A percentile compares a stretch with the other conserved stretches of the same genome.
Evolutionary conservation across 2,329 filamentous ascomycete species (phyloP).

Genomic region (Colletotrichum sp.): DNA sequence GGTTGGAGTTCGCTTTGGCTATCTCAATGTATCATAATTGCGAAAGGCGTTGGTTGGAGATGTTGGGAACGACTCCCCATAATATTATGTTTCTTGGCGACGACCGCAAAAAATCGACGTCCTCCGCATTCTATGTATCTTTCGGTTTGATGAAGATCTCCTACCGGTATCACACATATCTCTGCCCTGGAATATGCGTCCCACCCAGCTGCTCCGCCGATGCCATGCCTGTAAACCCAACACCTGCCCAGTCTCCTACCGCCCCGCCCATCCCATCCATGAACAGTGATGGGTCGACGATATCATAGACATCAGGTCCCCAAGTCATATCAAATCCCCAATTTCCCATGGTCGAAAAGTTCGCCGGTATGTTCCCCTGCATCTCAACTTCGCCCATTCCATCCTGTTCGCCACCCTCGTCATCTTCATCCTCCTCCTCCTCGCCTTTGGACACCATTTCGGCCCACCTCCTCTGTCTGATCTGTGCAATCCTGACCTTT

Average conservation of each 20-base stretch:
- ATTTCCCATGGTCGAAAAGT: not conserved
- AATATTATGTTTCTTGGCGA: not conserved
- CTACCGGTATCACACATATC: not conserved
- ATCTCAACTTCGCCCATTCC: not conserved
- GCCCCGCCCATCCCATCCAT: not conserved
- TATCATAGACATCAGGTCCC: not conserved
- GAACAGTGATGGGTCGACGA: not conserved
- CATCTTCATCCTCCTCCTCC: not conserved
- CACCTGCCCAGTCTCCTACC: not conserved
- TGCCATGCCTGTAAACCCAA: not conserved
- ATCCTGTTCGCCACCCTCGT: not conserved
- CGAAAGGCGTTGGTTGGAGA: not conserved
- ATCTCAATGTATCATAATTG: not conserved
- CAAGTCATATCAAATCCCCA: not conserved
- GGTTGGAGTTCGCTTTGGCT: not conserved
- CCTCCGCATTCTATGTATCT: rapidly evolving
- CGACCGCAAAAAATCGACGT: rapidly evolving
- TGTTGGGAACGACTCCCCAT: not conserved
- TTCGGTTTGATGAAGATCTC: not conserved
- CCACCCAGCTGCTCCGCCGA: not conserved
- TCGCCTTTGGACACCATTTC: conserved; percentile 41
- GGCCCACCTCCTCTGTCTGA: conserved; percentile 52
- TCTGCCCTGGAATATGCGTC: not conserved
- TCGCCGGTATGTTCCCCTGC: not conserved
- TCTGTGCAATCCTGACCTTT: conserved; percentile 50